Evolutionary conservation across 805 yeast genomes (phyloP).

Genomic region (Suhomyces emberorum): DNA sequence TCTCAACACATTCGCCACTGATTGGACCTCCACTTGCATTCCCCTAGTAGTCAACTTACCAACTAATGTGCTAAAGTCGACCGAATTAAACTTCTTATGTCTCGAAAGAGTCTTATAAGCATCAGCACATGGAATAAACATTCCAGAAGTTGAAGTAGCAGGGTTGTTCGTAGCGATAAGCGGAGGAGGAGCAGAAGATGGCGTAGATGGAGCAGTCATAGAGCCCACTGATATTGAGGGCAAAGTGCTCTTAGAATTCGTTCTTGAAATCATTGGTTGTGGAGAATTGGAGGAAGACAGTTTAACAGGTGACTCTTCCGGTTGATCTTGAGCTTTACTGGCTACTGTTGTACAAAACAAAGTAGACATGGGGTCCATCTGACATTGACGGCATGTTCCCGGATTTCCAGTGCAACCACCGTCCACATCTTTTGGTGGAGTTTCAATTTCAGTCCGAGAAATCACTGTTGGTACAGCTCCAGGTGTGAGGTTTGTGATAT

Average conservation of each 20-base stretch:
- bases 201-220: conserved; percentile 15
- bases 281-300: conserved; percentile 3
- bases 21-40: conserved; percentile 87
- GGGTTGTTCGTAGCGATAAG: conserved; percentile 11
- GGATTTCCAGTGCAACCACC: conserved; percentile 81
- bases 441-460: conserved; percentile 11
- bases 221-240: conserved; percentile 15
- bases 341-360: conserved; percentile 86
- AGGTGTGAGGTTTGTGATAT: conserved; percentile 38
- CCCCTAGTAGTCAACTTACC: conserved; percentile 77
- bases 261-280: conserved; percentile 9
- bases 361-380: conserved; percentile 81
- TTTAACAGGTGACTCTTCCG: background rate
- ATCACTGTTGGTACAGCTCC: conserved; percentile 36
- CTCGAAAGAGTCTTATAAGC: conserved; percentile 85
- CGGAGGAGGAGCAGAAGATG: conserved; percentile 15
- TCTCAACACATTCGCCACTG: conserved; percentile 79
- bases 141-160: conserved; percentile 26
- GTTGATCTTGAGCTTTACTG: conserved; percentile 35
- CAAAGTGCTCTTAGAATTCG: conserved; percentile 12
- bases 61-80: conserved; percentile 71
- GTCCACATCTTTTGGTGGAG: conserved; percentile 16
- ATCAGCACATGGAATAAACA: conserved; percentile 83
- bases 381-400: conserved; percentile 82
- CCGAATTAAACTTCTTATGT: conserved; percentile 71